A percentile compares a stretch with the other conserved stretches of the same genome.
phyloP scores from a whole-genome alignment of 345 rosid genomes.

The Aquilaria malaccensis region DNA sequence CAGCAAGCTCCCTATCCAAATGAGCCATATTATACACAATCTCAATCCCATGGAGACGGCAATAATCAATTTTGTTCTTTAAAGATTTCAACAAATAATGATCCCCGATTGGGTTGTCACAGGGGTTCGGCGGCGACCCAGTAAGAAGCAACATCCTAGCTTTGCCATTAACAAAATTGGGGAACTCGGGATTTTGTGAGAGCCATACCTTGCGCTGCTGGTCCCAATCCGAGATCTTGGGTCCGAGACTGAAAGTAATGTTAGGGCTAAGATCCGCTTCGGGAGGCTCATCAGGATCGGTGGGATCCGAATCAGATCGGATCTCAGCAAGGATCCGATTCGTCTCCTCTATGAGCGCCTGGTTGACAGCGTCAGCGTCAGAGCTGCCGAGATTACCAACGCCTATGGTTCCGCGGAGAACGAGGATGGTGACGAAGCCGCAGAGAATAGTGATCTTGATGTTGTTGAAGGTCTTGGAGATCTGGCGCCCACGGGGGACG shows the following conservation, averaged over 20 bases:
- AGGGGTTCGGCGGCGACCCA: constrained; percentile 90
- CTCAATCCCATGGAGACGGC: constrained; percentile 96
- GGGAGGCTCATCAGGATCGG: constrained; percentile 41
- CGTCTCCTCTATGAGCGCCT: constrained; percentile 74
- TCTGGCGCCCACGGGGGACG: constrained; percentile 73
- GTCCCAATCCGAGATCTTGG: constrained; percentile 66
- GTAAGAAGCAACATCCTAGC: constrained; percentile 69
- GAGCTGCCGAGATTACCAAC: constrained; percentile 65
- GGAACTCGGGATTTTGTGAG: constrained; percentile 57
- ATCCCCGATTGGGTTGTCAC: constrained; percentile 91
- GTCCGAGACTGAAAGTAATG: constrained; percentile 68
- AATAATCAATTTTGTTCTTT: constrained; percentile 92
- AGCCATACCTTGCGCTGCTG: constrained; percentile 60
- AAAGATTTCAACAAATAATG: constrained; percentile 76
- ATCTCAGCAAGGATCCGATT: constrained; percentile 82
- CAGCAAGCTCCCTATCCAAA: constrained; percentile 85
- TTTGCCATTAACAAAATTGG: constrained; percentile 52
- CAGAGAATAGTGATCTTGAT: constrained; percentile 90
- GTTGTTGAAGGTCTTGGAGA: constrained; percentile 83
- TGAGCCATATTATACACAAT: constrained; percentile 97
- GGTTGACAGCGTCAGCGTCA: constrained; percentile 73
- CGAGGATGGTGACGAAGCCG: constrained; percentile 89
- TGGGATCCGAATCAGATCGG: constrained; percentile 77
- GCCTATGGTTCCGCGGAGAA: constrained; percentile 91
- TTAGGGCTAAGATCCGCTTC: constrained; percentile 52